phyloP scores from a whole-genome alignment of 345 rosid genomes.

The Physaria fendleri region DNA sequence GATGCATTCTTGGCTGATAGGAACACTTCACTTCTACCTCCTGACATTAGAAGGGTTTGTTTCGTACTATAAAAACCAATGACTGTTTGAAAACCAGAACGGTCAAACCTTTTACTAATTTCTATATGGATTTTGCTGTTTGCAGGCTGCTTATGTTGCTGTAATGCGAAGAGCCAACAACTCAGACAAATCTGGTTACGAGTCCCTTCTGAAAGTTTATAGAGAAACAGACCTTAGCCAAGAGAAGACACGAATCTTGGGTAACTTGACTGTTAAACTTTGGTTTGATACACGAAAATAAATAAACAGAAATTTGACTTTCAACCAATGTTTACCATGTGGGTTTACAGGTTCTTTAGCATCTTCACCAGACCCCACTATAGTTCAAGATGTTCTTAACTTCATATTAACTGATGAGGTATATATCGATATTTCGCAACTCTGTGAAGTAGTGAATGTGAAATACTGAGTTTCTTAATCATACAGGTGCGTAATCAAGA shows the following conservation, averaged over 20 bases:
- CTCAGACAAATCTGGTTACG: slow-evolving; percentile 59
- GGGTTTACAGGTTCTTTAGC: slow-evolving; percentile 57
- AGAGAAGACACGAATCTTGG: slow-evolving; percentile 87
- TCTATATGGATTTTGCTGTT: slow-evolving; percentile 10
- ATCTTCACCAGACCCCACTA: slow-evolving; percentile 54
- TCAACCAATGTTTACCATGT: background rate
- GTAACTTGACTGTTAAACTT: slow-evolving; percentile 31
- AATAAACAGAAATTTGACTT: background rate
- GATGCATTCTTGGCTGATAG: slow-evolving; percentile 71
- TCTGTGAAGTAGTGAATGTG: background rate
- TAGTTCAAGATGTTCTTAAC: slow-evolving; percentile 66
- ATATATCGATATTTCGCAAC: slow-evolving; percentile 3
- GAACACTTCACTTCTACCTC: slow-evolving; percentile 72
- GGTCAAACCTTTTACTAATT: background rate
- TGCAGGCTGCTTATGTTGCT: slow-evolving; percentile 86
- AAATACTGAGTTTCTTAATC: background rate
- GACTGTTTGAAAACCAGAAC: background rate
- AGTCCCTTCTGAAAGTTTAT: slow-evolving; percentile 73
- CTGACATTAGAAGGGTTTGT: slow-evolving; percentile 78
- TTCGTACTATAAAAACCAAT: background rate
- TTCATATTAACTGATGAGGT: slow-evolving; percentile 79
- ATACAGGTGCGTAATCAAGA: slow-evolving; percentile 86
- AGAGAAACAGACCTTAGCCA: slow-evolving; percentile 95
- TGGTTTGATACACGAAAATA: background rate
- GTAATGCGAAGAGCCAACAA: slow-evolving; percentile 68